These are phyloP conservation scores for Trapa bicornis DNA, from an alignment of 345 rosid species.

Conservation along the genomic window DNA sequence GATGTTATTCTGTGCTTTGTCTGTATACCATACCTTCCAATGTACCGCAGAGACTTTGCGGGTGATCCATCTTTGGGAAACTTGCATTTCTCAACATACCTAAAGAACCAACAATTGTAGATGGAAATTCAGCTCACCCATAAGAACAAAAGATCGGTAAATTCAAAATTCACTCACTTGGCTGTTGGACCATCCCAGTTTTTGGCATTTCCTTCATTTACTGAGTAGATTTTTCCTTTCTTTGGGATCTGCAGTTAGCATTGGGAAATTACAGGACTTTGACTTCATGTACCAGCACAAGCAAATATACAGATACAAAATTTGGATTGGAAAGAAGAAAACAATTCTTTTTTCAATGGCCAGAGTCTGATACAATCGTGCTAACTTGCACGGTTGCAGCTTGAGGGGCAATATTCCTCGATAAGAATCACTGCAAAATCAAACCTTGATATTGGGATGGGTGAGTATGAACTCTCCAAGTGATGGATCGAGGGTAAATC, in stretches of 20 bases:
- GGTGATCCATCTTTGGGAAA: constrained; percentile 77
- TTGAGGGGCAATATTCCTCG: neutral
- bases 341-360: too few species aligned
- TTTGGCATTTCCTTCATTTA: constrained; percentile 95
- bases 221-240: constrained; percentile 91
- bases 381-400: too few species aligned
- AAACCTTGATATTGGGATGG: constrained; percentile 81
- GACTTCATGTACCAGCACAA: too few species aligned
- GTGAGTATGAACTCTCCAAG: constrained; percentile 96
- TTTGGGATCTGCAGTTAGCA: constrained; percentile 48
- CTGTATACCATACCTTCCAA: constrained; percentile 57
- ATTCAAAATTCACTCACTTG: constrained; percentile 32
- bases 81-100: constrained; percentile 93
- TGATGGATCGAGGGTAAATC: constrained; percentile 96
- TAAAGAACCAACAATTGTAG: constrained; percentile 11
- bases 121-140: neutral
- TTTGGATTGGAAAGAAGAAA: too few species aligned
- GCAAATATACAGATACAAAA: too few species aligned
- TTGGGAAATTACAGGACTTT: too few species aligned
- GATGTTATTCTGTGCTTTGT: neutral
- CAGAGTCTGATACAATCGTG: too few species aligned
- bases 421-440: neutral
- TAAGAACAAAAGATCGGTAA: neutral
- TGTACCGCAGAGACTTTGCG: constrained; percentile 77
- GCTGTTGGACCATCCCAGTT: constrained; percentile 97